These are phyloP conservation scores for Groenewaldozyma salmanticensis DNA, from an alignment of 805 yeast species.

Conservation along the genomic window DNA sequence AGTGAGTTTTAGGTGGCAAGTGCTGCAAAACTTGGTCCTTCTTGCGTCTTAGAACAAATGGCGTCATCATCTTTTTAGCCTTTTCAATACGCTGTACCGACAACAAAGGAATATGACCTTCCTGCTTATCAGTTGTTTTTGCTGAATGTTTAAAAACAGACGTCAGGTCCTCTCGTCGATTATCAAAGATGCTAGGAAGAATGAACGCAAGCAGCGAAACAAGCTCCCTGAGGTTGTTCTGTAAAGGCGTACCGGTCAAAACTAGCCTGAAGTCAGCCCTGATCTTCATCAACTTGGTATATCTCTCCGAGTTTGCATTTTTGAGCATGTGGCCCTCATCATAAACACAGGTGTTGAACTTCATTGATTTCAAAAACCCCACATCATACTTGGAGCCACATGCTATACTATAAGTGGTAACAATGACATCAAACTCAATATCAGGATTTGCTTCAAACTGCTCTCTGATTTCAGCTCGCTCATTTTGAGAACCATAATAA, in stretches of 20 bases:
- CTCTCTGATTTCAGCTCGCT: constrained; percentile 69
- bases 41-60: constrained; percentile 85
- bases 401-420: constrained; percentile 89
- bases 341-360: constrained; percentile 81
- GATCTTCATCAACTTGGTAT: constrained; percentile 74
- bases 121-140: constrained; percentile 43
- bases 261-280: constrained; percentile 76
- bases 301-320: constrained; percentile 81
- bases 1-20: constrained; percentile 67
- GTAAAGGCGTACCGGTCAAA: constrained; percentile 95
- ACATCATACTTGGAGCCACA: constrained; percentile 78
- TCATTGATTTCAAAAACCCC: constrained; percentile 60
- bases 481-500: constrained; percentile 81
- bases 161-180: constrained; percentile 71
- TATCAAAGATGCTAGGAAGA: constrained; percentile 71
- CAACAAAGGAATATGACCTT: constrained; percentile 61
- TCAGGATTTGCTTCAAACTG: constrained; percentile 41
- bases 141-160: constrained; percentile 83
- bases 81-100: constrained; percentile 86
- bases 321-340: constrained; percentile 98
- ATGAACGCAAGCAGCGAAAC: constrained; percentile 87
- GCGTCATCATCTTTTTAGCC: constrained; percentile 98
- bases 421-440: constrained; percentile 69
- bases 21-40: constrained; percentile 88
- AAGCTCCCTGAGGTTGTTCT: constrained; percentile 82